Base-by-base conservation (phyloP, 331 rosid species). In the Arachis monticola region DNA sequence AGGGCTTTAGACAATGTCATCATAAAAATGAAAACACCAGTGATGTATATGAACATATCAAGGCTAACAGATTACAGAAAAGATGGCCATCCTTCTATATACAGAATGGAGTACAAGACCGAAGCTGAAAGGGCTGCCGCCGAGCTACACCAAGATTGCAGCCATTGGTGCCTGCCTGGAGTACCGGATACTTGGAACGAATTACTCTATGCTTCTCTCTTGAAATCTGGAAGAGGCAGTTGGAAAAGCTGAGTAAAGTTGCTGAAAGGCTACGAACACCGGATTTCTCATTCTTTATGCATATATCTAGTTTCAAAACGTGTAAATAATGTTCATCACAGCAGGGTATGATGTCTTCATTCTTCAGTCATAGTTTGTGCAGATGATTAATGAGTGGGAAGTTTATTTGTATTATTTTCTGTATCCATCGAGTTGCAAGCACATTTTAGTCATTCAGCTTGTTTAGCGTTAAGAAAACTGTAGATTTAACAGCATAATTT, bases 91-190 rank as follows among this genome's bases (percentile, higher is more conserved):
- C 99, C 98, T 42, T 90, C 99, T 13, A 79, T 95, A 63, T 90
- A 95, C 85, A 83, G 92, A 83, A 90, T 67, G 90, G 77, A 81
- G 78, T 89, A 90, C 73, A 84, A 89, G 79, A 78, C 94, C 5
- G 83, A 30, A 27, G 86, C 69, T 44, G 92, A 84, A 82, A 69
- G 65, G 17, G 59, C 67, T 32, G 73, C 85, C 0, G 96, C 96
- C 0, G 87, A 89, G 60, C 60, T 40, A 60, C 90, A 83, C 70
- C 99, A 95, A 85, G 99, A 95, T 90, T 92, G 99, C 70, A 92
- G 97, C 73, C 99, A 95, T 84, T 95, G 99, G 98, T 95, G 98
- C 78, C 68, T 95, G 86, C 98, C 99, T 7, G 99, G 99, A 58
- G 98, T 92, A 27, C 99, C 98, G 1, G 98, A 95, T 83, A 84